A percentile compares a stretch with the other conserved stretches of the same genome.
Evolutionary conservation across 176 grass and related monocot genomes (phyloP).

Genomic region (Bolboschoenus planiculmis): DNA sequence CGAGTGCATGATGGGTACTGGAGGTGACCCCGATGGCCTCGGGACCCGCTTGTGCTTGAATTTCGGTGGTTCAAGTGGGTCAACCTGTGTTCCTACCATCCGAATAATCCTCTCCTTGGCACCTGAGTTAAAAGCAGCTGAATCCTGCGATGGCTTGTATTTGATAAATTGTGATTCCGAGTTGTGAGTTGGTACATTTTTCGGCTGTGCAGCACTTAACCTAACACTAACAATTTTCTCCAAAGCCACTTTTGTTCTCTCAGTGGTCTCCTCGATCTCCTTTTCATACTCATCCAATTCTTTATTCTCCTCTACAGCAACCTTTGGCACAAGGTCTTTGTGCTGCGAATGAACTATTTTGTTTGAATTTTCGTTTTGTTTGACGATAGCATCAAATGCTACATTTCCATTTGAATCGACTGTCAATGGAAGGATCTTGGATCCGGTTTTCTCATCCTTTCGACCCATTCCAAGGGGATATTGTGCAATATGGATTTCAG

Average conservation of each 20-base stretch:
- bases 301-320: constrained; percentile 32
- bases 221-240: constrained; percentile 93
- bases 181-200: constrained; percentile 77
- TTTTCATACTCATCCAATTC: constrained; percentile 64
- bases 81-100: constrained; percentile 66
- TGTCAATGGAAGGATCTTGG: constrained; percentile 82
- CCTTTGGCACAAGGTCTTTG: constrained; percentile 80
- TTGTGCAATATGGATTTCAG: constrained; percentile 86
- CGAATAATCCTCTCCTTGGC: constrained; percentile 94
- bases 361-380: constrained; percentile 85
- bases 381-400: constrained; percentile 90
- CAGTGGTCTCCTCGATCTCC: constrained; percentile 65
- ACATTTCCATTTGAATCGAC: constrained; percentile 76
- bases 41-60: constrained; percentile 99
- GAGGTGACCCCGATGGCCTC: constrained; percentile 62
- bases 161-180: constrained; percentile 92
- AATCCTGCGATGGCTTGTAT: constrained; percentile 95
- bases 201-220: constrained; percentile 77
- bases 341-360: constrained; percentile 96
- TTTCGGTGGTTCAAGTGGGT: constrained; percentile 90
- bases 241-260: constrained; percentile 57
- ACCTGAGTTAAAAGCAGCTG: constrained; percentile 87
- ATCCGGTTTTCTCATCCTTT: constrained; percentile 75
- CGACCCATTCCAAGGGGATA: constrained; percentile 88
- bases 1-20: constrained; percentile 87